Evolutionary conservation across 805 yeast genomes (phyloP).

Genomic region (Schwanniomyces vanrijiae): DNA sequence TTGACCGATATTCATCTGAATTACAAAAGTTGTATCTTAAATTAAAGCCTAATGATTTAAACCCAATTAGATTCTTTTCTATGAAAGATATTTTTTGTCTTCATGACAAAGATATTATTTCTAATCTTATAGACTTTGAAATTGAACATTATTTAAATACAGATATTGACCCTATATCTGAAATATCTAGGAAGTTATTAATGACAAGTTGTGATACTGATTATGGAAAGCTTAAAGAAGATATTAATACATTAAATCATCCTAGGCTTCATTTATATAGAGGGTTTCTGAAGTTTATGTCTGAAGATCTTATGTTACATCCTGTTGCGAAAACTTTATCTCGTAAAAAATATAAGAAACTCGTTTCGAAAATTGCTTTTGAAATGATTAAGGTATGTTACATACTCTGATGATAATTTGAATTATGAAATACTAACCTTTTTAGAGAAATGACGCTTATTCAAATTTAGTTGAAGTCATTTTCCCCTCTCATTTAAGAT

Average conservation of each 20-base stretch:
- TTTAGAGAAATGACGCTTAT: slow-evolving; percentile 57
- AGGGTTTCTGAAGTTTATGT: slow-evolving; percentile 61
- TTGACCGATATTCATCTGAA: slow-evolving; percentile 46
- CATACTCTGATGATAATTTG: not conserved
- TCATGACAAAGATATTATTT: slow-evolving; percentile 10
- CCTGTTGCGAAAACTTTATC: slow-evolving; percentile 39
- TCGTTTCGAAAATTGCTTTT: slow-evolving; percentile 54
- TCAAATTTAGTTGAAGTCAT: slow-evolving; percentile 60
- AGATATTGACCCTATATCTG: slow-evolving; percentile 30
- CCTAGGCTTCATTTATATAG: slow-evolving; percentile 54
- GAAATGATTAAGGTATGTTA: slow-evolving; percentile 52
- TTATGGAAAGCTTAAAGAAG: slow-evolving; percentile 30
- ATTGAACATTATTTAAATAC: slow-evolving; percentile 36
- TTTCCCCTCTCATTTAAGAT: slow-evolving; percentile 59
- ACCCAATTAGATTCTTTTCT: slow-evolving; percentile 30
- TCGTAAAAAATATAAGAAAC: slow-evolving; percentile 49
- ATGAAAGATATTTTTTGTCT: slow-evolving; percentile 36
- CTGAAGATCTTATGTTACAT: slow-evolving; percentile 52
- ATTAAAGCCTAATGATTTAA: slow-evolving; percentile 29
- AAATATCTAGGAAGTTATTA: slow-evolving; percentile 35
- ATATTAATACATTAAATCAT: slow-evolving; percentile 40
- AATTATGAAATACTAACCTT: not conserved
- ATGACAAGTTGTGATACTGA: slow-evolving; percentile 40
- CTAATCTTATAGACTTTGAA: slow-evolving; percentile 17
- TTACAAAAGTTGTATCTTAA: slow-evolving; percentile 44